Conservation (phyloP, 2,329 filamentous ascomycete genomes). For the Cadophora luteo-olivacea region DNA sequence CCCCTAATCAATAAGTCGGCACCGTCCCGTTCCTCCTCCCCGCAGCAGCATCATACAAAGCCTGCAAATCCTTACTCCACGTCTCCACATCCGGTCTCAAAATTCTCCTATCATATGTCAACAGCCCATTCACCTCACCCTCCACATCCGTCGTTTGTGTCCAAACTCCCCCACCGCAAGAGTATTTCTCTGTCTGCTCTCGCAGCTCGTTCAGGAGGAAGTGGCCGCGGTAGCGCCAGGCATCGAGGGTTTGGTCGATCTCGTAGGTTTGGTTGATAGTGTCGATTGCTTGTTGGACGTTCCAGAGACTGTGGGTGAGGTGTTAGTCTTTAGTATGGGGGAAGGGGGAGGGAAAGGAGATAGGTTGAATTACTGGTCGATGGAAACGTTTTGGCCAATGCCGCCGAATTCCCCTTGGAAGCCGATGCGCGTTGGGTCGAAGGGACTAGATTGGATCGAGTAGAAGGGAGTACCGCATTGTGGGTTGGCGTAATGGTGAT, state of each 20-base stretch:
- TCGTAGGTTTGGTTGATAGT: conserved; percentile 73
- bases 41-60: conserved; percentile 59
- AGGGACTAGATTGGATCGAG: conserved; percentile 60
- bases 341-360: neutral
- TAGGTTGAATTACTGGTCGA: conserved; percentile 58
- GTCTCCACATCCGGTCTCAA: conserved; percentile 61
- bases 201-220: conserved; percentile 54
- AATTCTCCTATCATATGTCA: conserved; percentile 71
- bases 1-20: neutral
- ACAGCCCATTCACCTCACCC: conserved; percentile 74
- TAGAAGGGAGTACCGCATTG: conserved; percentile 76
- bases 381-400: conserved; percentile 68
- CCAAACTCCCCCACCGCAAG: conserved; percentile 72
- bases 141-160: conserved; percentile 79
- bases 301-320: conserved; percentile 61
- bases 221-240: conserved; percentile 69
- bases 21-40: neutral
- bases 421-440: conserved; percentile 65
- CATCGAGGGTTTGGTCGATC: conserved; percentile 60
- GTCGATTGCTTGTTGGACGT: conserved; percentile 62
- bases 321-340: neutral
- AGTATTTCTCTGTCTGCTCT: conserved; percentile 54
- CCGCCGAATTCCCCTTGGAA: conserved; percentile 77
- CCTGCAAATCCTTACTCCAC: conserved; percentile 57
- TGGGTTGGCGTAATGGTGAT: conserved; percentile 74